Evolutionary conservation across 208 protist genomes (phyloP), one percentile per base, ranked within the genome.

Genomic region (Trypanosoma lewisi): DNA sequence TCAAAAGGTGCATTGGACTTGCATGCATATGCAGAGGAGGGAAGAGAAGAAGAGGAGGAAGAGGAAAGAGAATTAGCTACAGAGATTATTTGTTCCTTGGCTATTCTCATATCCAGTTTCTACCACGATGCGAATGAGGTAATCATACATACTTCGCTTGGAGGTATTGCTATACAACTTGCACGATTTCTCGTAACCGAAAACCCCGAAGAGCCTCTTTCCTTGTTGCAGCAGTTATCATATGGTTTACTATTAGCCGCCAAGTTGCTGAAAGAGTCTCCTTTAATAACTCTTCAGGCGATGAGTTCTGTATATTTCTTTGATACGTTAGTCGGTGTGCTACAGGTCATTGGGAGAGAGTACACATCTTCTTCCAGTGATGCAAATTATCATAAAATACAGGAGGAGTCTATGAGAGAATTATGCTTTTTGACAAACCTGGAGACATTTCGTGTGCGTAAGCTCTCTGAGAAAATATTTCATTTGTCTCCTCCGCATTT

Each of bases 291-390:
- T 36, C 55, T 79, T 41, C 59, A 82, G 33, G 69, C 75, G 39
- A 85, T 91, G 84, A 71, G 80, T 41, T 75, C 73, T 44, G 78
- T 76, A 31, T 80, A 77, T 58, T 77, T 87, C 57, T 83, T 87
- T 54, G 80, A 84, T 21, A 80, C 72, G 12, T 63, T 83, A 11
- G 70, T 78, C 14, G 67, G 45, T 11, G 42, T 67, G n/a, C 59
- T 91, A 25, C 70, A 67, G 31, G 48, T 64, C 1, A 33, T 78
- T 21, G 67, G 58, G 3, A 27, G 12, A 33, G 23, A 62, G 9
- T 75, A 70, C 39, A 28, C 60, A 21, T 49, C 37, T 49, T 33
- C 49, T n/a, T 6, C 12, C 5, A 28, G 21, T 16, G 50, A 60
- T 58, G 55, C 59, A 12, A 27, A 30, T 12, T 63, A 60, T 37